phyloP scores from a whole-genome alignment of 2,329 filamentous ascomycete species.

The Ascochyta rabiei region DNA sequence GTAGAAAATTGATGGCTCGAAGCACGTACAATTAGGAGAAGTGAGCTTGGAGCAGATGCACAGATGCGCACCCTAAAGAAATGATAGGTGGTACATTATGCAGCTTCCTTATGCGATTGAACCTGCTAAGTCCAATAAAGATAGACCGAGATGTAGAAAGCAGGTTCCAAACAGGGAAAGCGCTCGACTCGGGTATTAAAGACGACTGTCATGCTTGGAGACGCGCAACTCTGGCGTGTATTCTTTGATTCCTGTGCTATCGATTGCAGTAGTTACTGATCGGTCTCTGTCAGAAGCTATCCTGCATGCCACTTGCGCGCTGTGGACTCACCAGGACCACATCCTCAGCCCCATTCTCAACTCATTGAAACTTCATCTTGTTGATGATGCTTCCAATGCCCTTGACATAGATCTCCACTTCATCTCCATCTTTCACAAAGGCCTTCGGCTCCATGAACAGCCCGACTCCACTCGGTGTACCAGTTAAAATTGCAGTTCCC shows the following conservation, averaged over 20 bases:
- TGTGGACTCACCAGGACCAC: not conserved
- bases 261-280: no score
- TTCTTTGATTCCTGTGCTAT: no score
- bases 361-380: constrained; percentile 42
- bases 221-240: no score
- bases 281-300: not conserved
- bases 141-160: not conserved
- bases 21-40: not conserved
- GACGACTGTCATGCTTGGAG: no score
- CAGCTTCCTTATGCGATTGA: not conserved
- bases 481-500: constrained; percentile 58
- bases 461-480: constrained; percentile 53
- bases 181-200: not conserved
- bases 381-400: constrained; percentile 46
- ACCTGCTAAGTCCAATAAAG: not conserved
- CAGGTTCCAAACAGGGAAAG: not conserved
- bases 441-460: constrained; percentile 48
- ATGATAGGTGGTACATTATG: not conserved
- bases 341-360: no score
- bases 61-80: not conserved
- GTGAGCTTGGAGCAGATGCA: not conserved
- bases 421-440: constrained; percentile 45
- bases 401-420: constrained; percentile 43
- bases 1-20: not conserved
- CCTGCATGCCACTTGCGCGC: not conserved